These are phyloP conservation scores for Mentha longifolia DNA, from an alignment of 257 asterid genomes.

Conservation along the genomic window DNA sequence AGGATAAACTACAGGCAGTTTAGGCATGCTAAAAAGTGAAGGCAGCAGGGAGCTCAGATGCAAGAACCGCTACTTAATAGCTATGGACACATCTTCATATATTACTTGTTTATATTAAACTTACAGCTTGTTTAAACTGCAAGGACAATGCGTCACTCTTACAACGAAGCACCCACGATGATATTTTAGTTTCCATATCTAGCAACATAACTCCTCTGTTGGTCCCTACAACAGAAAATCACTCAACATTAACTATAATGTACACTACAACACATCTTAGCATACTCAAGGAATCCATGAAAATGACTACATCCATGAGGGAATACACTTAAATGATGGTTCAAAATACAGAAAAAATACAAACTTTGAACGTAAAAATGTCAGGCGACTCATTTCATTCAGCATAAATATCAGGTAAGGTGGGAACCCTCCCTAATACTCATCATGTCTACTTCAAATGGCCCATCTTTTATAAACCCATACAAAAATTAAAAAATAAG, in stretches of 20 bases:
- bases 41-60: slow-evolving; percentile 14
- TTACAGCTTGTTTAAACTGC: slow-evolving; percentile 67
- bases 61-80: slow-evolving; percentile 21
- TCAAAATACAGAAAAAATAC: slow-evolving; percentile 8
- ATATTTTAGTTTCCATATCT: slow-evolving; percentile 62
- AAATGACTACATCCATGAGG: slow-evolving; percentile 6
- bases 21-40: slow-evolving; percentile 18
- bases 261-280: slow-evolving; percentile 4
- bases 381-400: slow-evolving; percentile 12
- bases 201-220: slow-evolving; percentile 74
- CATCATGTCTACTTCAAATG: not conserved
- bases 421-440: not conserved
- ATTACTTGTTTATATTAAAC: slow-evolving; percentile 20
- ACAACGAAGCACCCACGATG: slow-evolving; percentile 59
- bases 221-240: slow-evolving; percentile 60
- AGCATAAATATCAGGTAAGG: slow-evolving; percentile 7
- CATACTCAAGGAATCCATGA: slow-evolving; percentile 17
- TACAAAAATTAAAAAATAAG: slow-evolving; percentile 1
- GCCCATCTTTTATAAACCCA: slow-evolving; percentile 1
- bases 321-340: not conserved
- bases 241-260: slow-evolving; percentile 22
- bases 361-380: slow-evolving; percentile 21
- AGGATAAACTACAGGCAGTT: not conserved
- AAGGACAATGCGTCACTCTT: slow-evolving; percentile 81
- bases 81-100: slow-evolving; percentile 18